Conservation (phyloP, 1,139 yeast species). For the Suhomyces anneliseae region DNA sequence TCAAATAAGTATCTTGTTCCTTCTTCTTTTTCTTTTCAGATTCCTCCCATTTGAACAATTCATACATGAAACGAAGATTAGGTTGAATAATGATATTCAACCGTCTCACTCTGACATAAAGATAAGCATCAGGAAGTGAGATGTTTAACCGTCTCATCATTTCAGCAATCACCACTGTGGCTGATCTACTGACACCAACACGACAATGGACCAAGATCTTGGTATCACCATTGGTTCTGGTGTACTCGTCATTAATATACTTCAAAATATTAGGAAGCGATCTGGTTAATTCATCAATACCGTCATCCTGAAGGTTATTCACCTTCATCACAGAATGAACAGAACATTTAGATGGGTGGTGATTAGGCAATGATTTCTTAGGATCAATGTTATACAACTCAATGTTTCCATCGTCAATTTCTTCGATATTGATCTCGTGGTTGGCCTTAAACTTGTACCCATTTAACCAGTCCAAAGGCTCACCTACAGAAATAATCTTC, state of each 20-base stretch:
- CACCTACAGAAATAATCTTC: conserved; percentile 86
- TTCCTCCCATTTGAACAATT: conserved; percentile 52
- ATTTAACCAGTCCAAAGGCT: conserved; percentile 62
- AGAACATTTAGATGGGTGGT: conserved; percentile 10
- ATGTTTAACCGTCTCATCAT: conserved; percentile 43
- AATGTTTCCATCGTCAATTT: conserved; percentile 31
- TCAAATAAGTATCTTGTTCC: conserved; percentile 29
- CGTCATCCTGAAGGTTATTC: conserved; percentile 49
- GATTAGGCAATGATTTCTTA: conserved; percentile 1
- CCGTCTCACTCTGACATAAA: conserved; percentile 47
- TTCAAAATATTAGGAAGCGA: conserved; percentile 38
- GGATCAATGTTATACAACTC: conserved; percentile 30
- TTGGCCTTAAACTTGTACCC: conserved; percentile 30
- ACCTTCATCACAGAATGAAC: conserved; percentile 44
- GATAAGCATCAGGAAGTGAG: conserved; percentile 42
- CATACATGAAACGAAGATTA: conserved; percentile 49
- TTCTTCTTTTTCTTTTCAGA: conserved; percentile 22
- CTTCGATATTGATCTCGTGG: conserved; percentile 26
- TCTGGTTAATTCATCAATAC: conserved; percentile 42
- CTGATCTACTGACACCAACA: conserved; percentile 52
- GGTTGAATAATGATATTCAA: conserved; percentile 52
- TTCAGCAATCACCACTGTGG: conserved; percentile 51
- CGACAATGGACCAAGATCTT: conserved; percentile 49
- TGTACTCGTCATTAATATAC: conserved; percentile 36
- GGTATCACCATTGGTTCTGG: conserved; percentile 27